Evolutionary conservation across 2,329 filamentous ascomycete genomes (phyloP), one percentile per base, ranked within the genome.

Genomic region (Aureobasidium pullulans): DNA sequence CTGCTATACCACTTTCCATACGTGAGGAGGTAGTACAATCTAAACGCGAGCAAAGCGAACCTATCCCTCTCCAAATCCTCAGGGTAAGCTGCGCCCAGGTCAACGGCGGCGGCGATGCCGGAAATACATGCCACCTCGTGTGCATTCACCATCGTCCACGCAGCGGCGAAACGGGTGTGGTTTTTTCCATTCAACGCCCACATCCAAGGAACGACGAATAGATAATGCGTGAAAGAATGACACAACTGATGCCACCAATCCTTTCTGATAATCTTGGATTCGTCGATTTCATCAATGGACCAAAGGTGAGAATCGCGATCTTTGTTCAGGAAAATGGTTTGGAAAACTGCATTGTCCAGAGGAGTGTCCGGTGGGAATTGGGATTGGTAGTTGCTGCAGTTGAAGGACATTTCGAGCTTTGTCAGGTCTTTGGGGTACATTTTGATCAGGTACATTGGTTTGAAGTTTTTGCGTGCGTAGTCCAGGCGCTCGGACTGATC

Each of bases 71-170:
- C 84, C 1, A 87, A 67, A 64, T 86, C 84, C 61, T 80, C 81
- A 1, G 76, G 75, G 65, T 89, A 89, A 1, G 78, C 75, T 0
- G 86, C 87, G 0, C 87, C 87, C 0, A 89, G 74, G 48, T 83
- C 81, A 57, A 87, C 87, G 0, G 86, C 87, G 2, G 86, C 87
- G 4, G 85, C 84, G 49, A 89, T 87, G 0, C 87, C 86, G 59
- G 81, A 84, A 52, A 90, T 84, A 60, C 85, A 84, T 1, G 87
- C 87, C 9, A 88, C 77, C 66, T 90, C 87, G 65, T 90, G 84
- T 65, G 84, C 84, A 63, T 86, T 86, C 61, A 88, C 81, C 60
- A 89, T 74, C 0, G 86, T 89, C 86, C 86, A 89, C 6, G 80
- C 80, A 1, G 82, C 83, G 0, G 85, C 86, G 67, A 83, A 89